Percentiles rank a stretch among this genome's conserved stretches.
Conservation (phyloP, 257 asterid genomes). For the Solanum corneliomulleri region DNA sequence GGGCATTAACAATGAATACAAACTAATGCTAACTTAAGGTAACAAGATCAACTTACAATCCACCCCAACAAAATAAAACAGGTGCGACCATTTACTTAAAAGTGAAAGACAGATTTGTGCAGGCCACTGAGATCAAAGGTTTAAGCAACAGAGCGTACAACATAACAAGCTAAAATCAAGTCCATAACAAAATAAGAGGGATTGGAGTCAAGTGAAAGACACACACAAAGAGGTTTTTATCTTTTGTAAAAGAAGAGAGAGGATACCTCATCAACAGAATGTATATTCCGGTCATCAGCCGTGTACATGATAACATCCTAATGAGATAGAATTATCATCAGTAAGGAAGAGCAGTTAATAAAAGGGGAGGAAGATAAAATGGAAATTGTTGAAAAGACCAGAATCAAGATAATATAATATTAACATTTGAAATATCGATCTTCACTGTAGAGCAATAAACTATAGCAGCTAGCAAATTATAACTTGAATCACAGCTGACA, state of each 20-base stretch:
- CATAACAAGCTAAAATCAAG: background rate
- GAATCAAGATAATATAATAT: background rate
- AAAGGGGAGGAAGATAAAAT: background rate
- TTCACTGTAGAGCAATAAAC: background rate
- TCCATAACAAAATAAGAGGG: background rate
- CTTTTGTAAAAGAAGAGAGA: background rate
- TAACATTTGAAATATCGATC: background rate
- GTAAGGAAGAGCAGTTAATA: background rate
- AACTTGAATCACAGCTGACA: background rate
- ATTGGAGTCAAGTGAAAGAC: background rate
- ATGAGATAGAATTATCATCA: constrained; percentile 5
- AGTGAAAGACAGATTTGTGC: background rate
- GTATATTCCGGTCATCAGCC: constrained; percentile 65
- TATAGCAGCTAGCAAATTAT: background rate
- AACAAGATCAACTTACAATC: background rate
- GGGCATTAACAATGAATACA: background rate
- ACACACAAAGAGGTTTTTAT: background rate
- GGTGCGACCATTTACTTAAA: background rate
- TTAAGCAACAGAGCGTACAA: background rate
- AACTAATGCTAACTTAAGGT: background rate
- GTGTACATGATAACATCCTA: constrained; percentile 88
- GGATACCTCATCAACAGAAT: constrained; percentile 74
- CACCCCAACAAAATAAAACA: background rate
- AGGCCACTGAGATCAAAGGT: background rate
- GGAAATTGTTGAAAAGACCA: background rate